Evolutionary conservation across 768 basidiomycete genomes (phyloP).

Genomic region (Xanthoconium stramineum): DNA sequence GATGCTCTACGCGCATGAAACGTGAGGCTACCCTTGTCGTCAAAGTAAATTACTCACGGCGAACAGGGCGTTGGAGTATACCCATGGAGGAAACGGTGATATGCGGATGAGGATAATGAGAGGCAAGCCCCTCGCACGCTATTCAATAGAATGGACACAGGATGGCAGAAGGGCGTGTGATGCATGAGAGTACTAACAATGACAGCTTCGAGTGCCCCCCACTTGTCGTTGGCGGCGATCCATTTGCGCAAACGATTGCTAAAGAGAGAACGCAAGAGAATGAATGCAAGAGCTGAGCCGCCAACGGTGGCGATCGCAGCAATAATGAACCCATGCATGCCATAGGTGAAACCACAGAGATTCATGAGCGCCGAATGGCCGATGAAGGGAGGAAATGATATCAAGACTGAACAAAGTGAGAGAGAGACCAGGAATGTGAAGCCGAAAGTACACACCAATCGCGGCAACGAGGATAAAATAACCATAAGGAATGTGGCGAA

Average conservation of each 20-base stretch:
- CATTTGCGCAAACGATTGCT: constrained; percentile 52
- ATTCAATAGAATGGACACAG: constrained; percentile 5
- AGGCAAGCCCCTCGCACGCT: constrained; percentile 76
- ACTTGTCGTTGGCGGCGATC: constrained; percentile 63
- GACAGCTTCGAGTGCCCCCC: constrained; percentile 75
- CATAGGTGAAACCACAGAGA: constrained; percentile 81
- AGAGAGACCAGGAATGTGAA: constrained; percentile 50
- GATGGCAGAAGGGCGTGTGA: background rate
- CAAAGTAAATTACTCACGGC: constrained; percentile 46
- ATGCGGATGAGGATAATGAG: constrained; percentile 78
- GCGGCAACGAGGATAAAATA: constrained; percentile 52
- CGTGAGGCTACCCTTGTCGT: background rate
- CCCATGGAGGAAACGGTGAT: constrained; percentile 85
- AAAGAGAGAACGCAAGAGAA: constrained; percentile 58
- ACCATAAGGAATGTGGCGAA: constrained; percentile 59
- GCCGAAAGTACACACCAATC: constrained; percentile 53
- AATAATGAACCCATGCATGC: constrained; percentile 71
- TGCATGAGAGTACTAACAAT: constrained; percentile 45
- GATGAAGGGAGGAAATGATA: constrained; percentile 33
- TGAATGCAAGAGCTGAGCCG: constrained; percentile 63
- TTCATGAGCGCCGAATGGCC: constrained; percentile 39
- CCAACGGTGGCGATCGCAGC: constrained; percentile 57
- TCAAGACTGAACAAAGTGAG: constrained; percentile 21
- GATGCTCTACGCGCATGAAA: constrained; percentile 53
- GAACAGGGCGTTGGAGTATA: constrained; percentile 79